phyloP scores from a whole-genome alignment of 2,329 filamentous ascomycete species.

The Diaporthe sp. region DNA sequence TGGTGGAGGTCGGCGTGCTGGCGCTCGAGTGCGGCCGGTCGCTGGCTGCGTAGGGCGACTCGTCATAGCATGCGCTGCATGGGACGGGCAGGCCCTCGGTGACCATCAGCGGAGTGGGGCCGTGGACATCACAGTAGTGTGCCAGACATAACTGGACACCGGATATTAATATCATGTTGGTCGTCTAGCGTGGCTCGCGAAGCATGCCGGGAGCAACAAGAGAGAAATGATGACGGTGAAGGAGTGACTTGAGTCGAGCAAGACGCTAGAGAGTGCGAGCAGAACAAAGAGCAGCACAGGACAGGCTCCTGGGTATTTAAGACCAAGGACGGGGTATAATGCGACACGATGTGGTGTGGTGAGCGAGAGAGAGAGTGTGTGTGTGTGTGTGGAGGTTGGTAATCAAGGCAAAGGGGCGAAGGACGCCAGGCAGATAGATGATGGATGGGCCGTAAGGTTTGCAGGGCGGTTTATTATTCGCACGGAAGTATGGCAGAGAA shows the following conservation, averaged over 20 bases:
- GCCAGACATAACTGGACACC: conserved; percentile 72
- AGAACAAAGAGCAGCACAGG: not conserved
- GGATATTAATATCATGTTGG: conserved; percentile 50
- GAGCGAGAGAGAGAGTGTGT: not conserved
- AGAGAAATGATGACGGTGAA: not conserved
- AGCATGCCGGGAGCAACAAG: conserved; percentile 10
- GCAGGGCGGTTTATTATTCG: conserved; percentile 21
- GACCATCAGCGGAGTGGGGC: conserved; percentile 76
- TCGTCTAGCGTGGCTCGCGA: conserved; percentile 14
- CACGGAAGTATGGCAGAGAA: conserved; percentile 19
- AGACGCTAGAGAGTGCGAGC: not conserved
- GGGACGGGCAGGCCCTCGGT: conserved; percentile 73
- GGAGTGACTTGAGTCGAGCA: not conserved
- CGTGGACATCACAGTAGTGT: conserved; percentile 77
- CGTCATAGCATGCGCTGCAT: conserved; percentile 69
- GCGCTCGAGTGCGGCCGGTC: conserved; percentile 54
- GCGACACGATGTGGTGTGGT: not conserved
- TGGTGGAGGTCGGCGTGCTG: conserved; percentile 46
- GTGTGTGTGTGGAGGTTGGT: conserved; percentile 3
- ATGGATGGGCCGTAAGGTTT: conserved; percentile 14
- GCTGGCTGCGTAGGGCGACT: conserved; percentile 43
- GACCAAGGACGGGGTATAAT: conserved; percentile 2
- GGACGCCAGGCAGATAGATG: conserved; percentile 24
- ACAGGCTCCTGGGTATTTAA: conserved; percentile 1
- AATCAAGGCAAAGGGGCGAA: conserved; percentile 12